These are phyloP conservation scores for Tetrapyrgos nigripes DNA, from an alignment of 1,284 basidiomycete species.

Conservation along the genomic window DNA sequence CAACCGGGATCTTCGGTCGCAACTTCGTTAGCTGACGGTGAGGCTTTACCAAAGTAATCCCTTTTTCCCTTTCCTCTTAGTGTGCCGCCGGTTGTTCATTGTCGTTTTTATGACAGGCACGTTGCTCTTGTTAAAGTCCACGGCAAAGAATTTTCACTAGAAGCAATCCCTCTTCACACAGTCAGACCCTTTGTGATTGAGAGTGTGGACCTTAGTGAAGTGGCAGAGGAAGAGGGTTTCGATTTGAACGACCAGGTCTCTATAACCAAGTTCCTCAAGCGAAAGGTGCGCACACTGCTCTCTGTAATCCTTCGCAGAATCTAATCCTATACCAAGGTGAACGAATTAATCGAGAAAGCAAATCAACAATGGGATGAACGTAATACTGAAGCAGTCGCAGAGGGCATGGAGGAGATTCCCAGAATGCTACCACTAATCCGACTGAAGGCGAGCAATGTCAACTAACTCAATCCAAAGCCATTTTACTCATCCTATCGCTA, in stretches of 20 bases:
- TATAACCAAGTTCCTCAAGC: conserved; percentile 82
- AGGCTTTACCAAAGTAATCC: conserved; percentile 85
- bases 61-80: not conserved
- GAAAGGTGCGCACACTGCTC: conserved; percentile 52
- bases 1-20: conserved; percentile 97
- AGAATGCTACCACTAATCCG: conserved; percentile 90
- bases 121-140: conserved; percentile 88
- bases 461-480: not conserved
- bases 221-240: conserved; percentile 77
- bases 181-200: conserved; percentile 97
- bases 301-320: not conserved
- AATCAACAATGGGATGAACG: conserved; percentile 82
- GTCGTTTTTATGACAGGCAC: conserved; percentile 66
- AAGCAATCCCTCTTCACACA: conserved; percentile 87
- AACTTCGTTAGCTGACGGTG: conserved; percentile 91
- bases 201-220: conserved; percentile 78
- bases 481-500: not conserved
- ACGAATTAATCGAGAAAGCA: conserved; percentile 80
- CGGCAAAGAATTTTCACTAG: conserved; percentile 86
- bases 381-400: conserved; percentile 66
- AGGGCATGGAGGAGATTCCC: conserved; percentile 72
- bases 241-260: conserved; percentile 82
- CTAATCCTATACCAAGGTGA: conserved; percentile 57
- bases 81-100: conserved; percentile 14
- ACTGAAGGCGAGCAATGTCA: conserved; percentile 65